phyloP scores from a whole-genome alignment of 106 monocot genomes.

The Dactylorhiza incarnata region DNA sequence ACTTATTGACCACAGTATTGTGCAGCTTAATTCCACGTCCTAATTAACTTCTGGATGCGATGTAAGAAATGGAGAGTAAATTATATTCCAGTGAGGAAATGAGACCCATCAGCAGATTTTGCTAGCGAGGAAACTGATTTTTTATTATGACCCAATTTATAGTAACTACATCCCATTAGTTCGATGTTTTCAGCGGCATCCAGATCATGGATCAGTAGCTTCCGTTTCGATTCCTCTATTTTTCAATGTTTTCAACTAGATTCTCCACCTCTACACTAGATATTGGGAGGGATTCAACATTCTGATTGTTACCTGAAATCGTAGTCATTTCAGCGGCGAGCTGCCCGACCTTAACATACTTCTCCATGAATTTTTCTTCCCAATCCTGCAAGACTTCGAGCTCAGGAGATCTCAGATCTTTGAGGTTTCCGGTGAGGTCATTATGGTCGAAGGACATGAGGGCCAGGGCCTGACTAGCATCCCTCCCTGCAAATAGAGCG shows the following conservation, averaged over 20 bases:
- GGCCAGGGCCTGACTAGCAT: conserved; percentile 68
- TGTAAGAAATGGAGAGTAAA: no score
- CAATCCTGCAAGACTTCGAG: conserved; percentile 74
- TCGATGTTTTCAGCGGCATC: no score
- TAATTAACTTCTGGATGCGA: neutral
- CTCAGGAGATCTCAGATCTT: conserved; percentile 47
- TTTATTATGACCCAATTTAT: no score
- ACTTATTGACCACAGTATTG: neutral
- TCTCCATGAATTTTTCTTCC: conserved; percentile 83
- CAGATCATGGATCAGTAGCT: neutral
- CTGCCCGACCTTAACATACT: conserved; percentile 70
- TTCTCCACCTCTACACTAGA: neutral
- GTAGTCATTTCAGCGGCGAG: conserved; percentile 25
- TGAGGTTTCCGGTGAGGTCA: conserved; percentile 63
- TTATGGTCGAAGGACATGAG: conserved; percentile 75
- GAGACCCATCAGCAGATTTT: no score
- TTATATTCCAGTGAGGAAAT: no score
- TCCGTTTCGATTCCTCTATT: neutral
- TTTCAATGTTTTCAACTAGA: neutral
- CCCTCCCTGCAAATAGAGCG: conserved; percentile 81
- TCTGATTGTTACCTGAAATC: neutral
- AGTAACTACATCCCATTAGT: no score
- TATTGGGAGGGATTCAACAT: neutral
- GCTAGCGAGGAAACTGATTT: no score
- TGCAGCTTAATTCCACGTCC: neutral